These are phyloP conservation scores for Lentinula sp. DNA, from an alignment of 768 basidiomycete species.

Conservation along the genomic window DNA sequence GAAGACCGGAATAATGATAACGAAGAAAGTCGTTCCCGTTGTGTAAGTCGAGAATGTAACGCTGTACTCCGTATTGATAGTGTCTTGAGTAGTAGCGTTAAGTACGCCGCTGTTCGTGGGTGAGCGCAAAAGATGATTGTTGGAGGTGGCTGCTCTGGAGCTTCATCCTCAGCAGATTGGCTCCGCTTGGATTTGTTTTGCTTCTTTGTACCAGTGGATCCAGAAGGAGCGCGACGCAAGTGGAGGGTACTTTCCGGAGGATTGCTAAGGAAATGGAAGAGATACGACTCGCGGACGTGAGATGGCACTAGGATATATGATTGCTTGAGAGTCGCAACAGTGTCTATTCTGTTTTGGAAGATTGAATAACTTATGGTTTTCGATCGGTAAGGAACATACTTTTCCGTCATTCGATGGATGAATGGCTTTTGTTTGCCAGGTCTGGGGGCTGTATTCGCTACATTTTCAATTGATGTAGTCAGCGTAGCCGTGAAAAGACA, in stretches of 20 bases:
- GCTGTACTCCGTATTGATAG: conserved; percentile 81
- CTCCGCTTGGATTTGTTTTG: conserved; percentile 25
- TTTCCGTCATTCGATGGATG: conserved; percentile 70
- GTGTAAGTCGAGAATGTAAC: conserved; percentile 89
- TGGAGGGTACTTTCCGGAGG: conserved; percentile 75
- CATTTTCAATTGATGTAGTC: conserved; percentile 75
- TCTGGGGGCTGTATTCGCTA: conserved; percentile 67
- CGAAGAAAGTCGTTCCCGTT: conserved; percentile 81
- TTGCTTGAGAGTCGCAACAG: conserved; percentile 84
- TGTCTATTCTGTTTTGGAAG: conserved; percentile 61
- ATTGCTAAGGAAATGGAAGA: conserved; percentile 84
- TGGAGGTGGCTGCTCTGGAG: conserved; percentile 76
- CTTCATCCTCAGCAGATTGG: conserved; percentile 40
- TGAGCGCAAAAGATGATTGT: conserved; percentile 93
- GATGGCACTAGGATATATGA: conserved; percentile 90
- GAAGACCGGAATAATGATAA: conserved; percentile 82
- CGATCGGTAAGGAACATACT: conserved; percentile 32
- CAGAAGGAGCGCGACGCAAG: conserved; percentile 60
- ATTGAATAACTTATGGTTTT: not conserved
- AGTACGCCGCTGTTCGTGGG: conserved; percentile 84
- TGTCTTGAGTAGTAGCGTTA: conserved; percentile 73
- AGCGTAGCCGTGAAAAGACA: conserved; percentile 96
- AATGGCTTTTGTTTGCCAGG: conserved; percentile 85
- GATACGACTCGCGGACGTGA: conserved; percentile 88
- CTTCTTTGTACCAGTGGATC: conserved; percentile 30